Evolutionary conservation across 495 filamentous ascomycete genomes (phyloP).

Genomic region (Neurospora sp.): DNA sequence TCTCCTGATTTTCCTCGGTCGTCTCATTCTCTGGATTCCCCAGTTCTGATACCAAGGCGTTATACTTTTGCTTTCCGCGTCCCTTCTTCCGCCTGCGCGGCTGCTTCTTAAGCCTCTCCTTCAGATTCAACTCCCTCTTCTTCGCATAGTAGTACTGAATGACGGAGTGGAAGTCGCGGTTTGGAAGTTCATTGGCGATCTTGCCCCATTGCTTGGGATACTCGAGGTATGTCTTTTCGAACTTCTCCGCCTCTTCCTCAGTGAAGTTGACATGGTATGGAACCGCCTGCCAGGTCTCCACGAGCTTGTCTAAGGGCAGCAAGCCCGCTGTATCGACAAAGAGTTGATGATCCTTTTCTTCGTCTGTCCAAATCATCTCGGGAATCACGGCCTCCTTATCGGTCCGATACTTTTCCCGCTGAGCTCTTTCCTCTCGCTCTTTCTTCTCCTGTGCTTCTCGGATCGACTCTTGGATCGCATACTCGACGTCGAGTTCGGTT

Average conservation of each 20-base stretch:
- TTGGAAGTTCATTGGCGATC: slow-evolving; percentile 63
- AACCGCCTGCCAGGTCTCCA: slow-evolving; percentile 60
- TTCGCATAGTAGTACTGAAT: slow-evolving; percentile 95
- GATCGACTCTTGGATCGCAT: slow-evolving; percentile 64
- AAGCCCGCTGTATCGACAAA: slow-evolving; percentile 69
- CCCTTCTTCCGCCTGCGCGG: slow-evolving; percentile 52
- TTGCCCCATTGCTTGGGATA: slow-evolving; percentile 87
- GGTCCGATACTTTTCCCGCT: slow-evolving; percentile 62
- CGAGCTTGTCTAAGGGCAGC: slow-evolving; percentile 53
- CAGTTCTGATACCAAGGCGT: slow-evolving; percentile 65
- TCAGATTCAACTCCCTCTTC: slow-evolving; percentile 78
- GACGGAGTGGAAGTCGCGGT: slow-evolving; percentile 70
- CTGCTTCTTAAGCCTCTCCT: slow-evolving; percentile 68
- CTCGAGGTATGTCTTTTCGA: slow-evolving; percentile 69
- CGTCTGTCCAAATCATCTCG: slow-evolving; percentile 51
- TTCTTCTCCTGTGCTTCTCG: slow-evolving; percentile 64
- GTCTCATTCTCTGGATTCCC: slow-evolving; percentile 46
- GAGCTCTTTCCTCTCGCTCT: slow-evolving; percentile 56
- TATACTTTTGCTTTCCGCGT: slow-evolving; percentile 56
- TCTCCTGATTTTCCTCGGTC: slow-evolving; percentile 39
- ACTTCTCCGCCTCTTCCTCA: slow-evolving; percentile 61
- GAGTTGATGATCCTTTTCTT: slow-evolving; percentile 37
- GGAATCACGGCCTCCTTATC: slow-evolving; percentile 81
- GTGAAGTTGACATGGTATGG: slow-evolving; percentile 78
- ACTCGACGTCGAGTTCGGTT: slow-evolving; percentile 65